These are phyloP conservation scores for Lizanozyma gosingica DNA, from an alignment of 1,139 yeast genomes.

Conservation along the genomic window DNA sequence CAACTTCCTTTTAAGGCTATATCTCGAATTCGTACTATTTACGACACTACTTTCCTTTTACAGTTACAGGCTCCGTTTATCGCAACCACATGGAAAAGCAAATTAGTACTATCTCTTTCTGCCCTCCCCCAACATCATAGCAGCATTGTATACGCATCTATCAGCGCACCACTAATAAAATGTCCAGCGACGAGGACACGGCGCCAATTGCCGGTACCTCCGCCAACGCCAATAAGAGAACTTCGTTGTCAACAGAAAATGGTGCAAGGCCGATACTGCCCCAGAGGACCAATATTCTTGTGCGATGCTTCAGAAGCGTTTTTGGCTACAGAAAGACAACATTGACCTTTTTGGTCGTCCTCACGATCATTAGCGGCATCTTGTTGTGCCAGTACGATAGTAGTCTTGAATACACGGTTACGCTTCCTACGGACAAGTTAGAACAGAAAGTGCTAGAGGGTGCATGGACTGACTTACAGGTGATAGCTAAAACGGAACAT, in stretches of 20 bases:
- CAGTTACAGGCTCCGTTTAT: too few relatives aligned
- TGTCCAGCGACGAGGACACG: not conserved
- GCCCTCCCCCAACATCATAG: too few relatives aligned
- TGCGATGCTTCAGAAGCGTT: constrained; percentile 17
- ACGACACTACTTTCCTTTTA: too few relatives aligned
- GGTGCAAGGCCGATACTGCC: not conserved
- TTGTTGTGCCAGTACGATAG: constrained; percentile 19
- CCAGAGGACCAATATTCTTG: not conserved
- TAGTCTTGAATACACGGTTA: constrained; percentile 26
- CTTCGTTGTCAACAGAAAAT: too few relatives aligned
- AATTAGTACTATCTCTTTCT: too few relatives aligned
- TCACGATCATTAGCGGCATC: constrained; percentile 29
- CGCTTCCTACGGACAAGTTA: constrained; percentile 27
- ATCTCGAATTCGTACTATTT: too few relatives aligned
- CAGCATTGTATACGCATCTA: too few relatives aligned
- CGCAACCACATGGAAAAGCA: too few relatives aligned
- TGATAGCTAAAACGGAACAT: constrained; percentile 57
- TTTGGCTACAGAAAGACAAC: constrained; percentile 59
- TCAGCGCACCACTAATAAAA: too few relatives aligned
- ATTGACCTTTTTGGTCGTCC: constrained; percentile 38
- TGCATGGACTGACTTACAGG: constrained; percentile 62
- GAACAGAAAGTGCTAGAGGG: constrained; percentile 36
- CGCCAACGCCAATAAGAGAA: not conserved
- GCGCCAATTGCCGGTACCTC: not conserved
- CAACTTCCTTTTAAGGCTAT: too few relatives aligned